Evolutionary conservation across 176 grass and related monocot genomes (phyloP), one percentile per base, ranked within the genome.

Genomic region (Oryza meridionalis): DNA sequence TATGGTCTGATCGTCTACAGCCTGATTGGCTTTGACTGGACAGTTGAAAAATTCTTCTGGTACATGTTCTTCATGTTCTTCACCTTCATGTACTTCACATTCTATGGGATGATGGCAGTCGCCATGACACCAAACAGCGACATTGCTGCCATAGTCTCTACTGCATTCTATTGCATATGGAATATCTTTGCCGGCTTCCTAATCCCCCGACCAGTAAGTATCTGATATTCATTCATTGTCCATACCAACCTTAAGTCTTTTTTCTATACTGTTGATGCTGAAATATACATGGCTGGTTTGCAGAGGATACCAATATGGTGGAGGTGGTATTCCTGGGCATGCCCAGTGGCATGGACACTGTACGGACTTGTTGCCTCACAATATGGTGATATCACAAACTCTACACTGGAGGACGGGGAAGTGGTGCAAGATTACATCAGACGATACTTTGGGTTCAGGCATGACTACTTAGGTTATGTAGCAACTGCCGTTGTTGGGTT

Each of bases 31-130:
- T 95, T 92, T 49, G 93, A 98, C 9, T 98, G 93, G 96, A 85
- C 89, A 27, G 19, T 65, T 78, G 61, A 65, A 17, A 98, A 98
- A 53, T 98, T 98, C 87, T 87, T 98, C 27, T 98, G 96, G 96
- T 98, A 95, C 59, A 84, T 98, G 27, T 98, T 95, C 81, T 98
- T 98, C 82, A 93, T 98, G 96, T 98, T 91, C 91, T 98, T 95
- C 91, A 98, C 93, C 69, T 98, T 98, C 85, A 84, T 94, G 85
- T 98, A 98, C 91, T 98, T 94, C 96, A 98, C 96, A 25, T 95
- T 93, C 84, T 98, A 92, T 1, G 96, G 96, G 5, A 98, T 98
- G 96, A 98, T 98, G 96, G 91, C 91, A 13, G 93, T 95, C 15
- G 91, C 93, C 69, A 90, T 98, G 93, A 98, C 96, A 77, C 91